phyloP scores from a whole-genome alignment of 2,329 filamentous ascomycete species.

The Gaeumannomyces sp. region DNA sequence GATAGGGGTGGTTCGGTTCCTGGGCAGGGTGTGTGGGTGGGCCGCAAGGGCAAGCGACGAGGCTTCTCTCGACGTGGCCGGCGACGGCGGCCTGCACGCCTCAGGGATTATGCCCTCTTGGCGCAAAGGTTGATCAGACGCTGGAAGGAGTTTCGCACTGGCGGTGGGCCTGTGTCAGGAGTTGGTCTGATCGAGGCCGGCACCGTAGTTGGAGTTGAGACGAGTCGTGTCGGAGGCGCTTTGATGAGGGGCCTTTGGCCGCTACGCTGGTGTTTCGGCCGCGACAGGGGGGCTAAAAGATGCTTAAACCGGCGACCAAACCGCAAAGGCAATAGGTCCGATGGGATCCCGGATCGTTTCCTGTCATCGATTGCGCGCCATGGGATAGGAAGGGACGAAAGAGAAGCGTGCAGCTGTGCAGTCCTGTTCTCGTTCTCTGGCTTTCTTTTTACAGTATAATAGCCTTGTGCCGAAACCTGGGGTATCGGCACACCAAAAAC shows the following conservation, averaged over 20 bases:
- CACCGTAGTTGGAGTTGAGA: constrained; percentile 32
- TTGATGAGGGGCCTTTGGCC: constrained; percentile 29
- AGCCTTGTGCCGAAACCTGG: not conserved
- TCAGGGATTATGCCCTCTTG: constrained; percentile 4
- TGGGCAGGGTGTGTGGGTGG: constrained; percentile 7
- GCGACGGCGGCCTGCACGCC: not conserved
- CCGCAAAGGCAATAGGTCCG: not conserved
- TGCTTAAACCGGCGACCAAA: constrained; percentile 5
- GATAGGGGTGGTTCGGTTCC: constrained; percentile 10
- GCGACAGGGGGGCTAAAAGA: constrained; percentile 24
- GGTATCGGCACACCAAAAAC: not conserved
- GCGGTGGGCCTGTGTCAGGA: constrained; percentile 31
- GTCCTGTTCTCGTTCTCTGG: not conserved
- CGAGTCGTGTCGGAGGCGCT: constrained; percentile 38
- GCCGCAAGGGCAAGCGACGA: constrained; percentile 1
- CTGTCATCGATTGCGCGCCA: not conserved
- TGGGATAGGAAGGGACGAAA: not conserved
- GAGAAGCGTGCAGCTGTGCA: not conserved
- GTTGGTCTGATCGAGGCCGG: constrained; percentile 18
- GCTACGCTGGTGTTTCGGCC: constrained; percentile 31
- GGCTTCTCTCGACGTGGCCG: not conserved
- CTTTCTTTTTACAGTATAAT: not conserved
- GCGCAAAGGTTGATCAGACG: constrained; percentile 28
- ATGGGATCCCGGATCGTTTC: not conserved
- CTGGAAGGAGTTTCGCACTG: constrained; percentile 39